These are phyloP conservation scores for Amoeboaphelidium occidentale DNA, from an alignment of 371 early-diverging fungal species.

Conservation along the genomic window DNA sequence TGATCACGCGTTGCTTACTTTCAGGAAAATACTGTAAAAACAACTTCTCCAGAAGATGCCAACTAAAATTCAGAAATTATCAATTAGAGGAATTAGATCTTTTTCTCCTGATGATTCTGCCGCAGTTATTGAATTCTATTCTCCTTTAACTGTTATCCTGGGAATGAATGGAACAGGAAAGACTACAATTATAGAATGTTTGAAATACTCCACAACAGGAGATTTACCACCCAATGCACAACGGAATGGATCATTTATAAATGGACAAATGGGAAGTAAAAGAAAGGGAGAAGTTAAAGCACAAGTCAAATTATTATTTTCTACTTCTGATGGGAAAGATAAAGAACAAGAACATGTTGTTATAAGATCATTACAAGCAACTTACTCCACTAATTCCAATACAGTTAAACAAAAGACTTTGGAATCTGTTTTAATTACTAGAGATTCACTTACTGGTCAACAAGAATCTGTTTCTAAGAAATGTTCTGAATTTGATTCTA, in stretches of 20 bases:
- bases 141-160: constrained; percentile 94
- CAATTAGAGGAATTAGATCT: constrained; percentile 81
- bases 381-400: constrained; percentile 33
- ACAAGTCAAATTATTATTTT: constrained; percentile 74
- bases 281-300: constrained; percentile 76
- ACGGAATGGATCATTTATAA: constrained; percentile 81
- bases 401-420: constrained; percentile 49
- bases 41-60: no score
- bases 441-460: constrained; percentile 31
- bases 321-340: constrained; percentile 40
- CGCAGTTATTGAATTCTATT: constrained; percentile 60
- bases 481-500: constrained; percentile 67
- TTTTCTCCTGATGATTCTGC: constrained; percentile 54
- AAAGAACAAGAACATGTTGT: no score
- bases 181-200: constrained; percentile 95
- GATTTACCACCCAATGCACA: constrained; percentile 80
- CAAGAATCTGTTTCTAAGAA: constrained; percentile 41
- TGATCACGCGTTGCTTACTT: no score
- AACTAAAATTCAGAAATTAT: constrained; percentile 50
- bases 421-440: constrained; percentile 43
- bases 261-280: constrained; percentile 68
- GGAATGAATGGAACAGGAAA: constrained; percentile 98
- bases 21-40: no score
- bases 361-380: constrained; percentile 51
- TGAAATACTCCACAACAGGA: constrained; percentile 95